Conservation (phyloP, 352 stramenopile genomes). For the Pythium dissotocum region DNA sequence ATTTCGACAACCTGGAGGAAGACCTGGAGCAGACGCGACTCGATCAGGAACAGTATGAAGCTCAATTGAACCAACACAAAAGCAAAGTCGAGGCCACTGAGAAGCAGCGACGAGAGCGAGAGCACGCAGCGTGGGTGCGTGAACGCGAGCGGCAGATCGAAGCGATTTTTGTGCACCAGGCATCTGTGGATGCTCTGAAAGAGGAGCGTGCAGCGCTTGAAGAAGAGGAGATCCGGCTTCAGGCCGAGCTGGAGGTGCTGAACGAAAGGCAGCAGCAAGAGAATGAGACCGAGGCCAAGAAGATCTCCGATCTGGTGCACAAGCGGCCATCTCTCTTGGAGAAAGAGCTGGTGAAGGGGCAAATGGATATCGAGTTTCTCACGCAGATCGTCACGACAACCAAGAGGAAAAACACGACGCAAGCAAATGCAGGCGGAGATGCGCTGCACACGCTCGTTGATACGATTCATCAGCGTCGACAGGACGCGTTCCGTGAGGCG, state of each 20-base stretch:
- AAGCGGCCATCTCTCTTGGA: constrained; percentile 44
- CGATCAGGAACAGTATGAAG: constrained; percentile 32
- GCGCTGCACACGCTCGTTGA: constrained; percentile 30
- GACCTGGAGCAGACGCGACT: constrained; percentile 38
- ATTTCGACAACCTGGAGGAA: constrained; percentile 46
- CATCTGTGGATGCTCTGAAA: constrained; percentile 26
- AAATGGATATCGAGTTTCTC: constrained; percentile 50
- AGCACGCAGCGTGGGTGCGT: constrained; percentile 38
- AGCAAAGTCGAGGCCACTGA: constrained; percentile 6
- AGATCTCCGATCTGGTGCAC: constrained; percentile 49
- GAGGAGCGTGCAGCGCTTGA: constrained; percentile 37
- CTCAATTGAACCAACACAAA: constrained; percentile 23
- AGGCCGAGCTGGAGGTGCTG: constrained; percentile 51
- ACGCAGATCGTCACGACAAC: constrained; percentile 36
- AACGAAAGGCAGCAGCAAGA: constrained; percentile 41
- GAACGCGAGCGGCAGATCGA: constrained; percentile 45
- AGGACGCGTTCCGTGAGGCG: constrained; percentile 35
- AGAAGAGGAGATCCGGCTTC: constrained; percentile 39
- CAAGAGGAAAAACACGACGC: background rate
- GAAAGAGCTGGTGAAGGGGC: constrained; percentile 44
- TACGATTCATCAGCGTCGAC: constrained; percentile 38
- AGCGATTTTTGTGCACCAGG: constrained; percentile 32
- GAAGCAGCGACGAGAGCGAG: constrained; percentile 23
- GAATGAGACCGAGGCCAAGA: constrained; percentile 40
- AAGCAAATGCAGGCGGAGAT: background rate